A percentile compares a stretch with the other conserved stretches of the same genome.
Conservation (phyloP, 805 yeast genomes). For the Candida sonorensis region DNA sequence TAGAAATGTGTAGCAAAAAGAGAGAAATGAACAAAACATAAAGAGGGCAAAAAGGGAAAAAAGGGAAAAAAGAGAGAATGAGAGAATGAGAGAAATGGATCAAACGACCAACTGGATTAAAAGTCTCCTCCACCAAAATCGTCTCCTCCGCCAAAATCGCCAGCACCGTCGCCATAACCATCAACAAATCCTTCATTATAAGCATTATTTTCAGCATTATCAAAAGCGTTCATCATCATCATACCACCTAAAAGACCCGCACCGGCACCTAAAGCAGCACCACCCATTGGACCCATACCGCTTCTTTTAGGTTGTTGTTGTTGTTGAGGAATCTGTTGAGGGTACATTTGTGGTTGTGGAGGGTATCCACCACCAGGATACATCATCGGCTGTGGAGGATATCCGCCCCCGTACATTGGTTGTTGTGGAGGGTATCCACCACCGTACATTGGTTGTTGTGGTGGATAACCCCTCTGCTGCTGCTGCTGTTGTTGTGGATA, state of each 20-base stretch:
- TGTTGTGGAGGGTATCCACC: slow-evolving; percentile 11
- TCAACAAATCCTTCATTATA: slow-evolving; percentile 2
- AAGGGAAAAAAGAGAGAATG: not conserved
- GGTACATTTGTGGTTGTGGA: not conserved
- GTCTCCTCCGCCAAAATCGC: slow-evolving; percentile 16
- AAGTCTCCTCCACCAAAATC: slow-evolving; percentile 18
- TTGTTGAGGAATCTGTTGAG: slow-evolving; percentile 14
- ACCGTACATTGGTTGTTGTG: not conserved
- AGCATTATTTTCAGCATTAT: slow-evolving; percentile 6
- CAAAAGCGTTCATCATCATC: slow-evolving; percentile 16
- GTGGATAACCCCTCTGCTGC: slow-evolving; percentile 1
- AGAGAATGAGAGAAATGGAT: not conserved
- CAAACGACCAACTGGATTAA: not conserved
- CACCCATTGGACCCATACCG: slow-evolving; percentile 23
- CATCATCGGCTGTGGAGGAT: slow-evolving; percentile 2
- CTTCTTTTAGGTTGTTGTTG: slow-evolving; percentile 13
- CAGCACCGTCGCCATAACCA: slow-evolving; percentile 11
- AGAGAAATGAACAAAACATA: not conserved
- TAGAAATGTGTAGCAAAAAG: not conserved
- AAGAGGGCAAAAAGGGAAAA: not conserved
- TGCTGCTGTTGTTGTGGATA: slow-evolving; percentile 11
- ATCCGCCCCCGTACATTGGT: slow-evolving; percentile 5
- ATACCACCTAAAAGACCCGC: slow-evolving; percentile 23
- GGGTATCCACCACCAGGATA: no score
- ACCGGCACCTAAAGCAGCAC: slow-evolving; percentile 29